Evolutionary conservation across 2,329 filamentous ascomycete species (phyloP).

Genomic region (Exophiala lecanii-corni): DNA sequence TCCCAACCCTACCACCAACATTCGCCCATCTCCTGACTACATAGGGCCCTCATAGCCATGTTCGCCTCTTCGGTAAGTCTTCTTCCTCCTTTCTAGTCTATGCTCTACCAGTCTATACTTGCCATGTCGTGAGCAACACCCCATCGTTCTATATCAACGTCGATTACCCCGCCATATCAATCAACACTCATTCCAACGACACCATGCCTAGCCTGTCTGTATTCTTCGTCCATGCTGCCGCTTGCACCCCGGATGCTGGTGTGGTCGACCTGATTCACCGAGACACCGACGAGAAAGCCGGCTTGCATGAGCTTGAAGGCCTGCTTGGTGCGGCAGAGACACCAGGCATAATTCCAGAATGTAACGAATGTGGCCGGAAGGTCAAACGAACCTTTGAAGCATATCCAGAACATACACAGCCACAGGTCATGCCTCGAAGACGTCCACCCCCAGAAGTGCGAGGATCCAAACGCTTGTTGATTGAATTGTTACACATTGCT

Average conservation of each 20-base stretch:
- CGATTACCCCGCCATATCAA: slow-evolving; percentile 16
- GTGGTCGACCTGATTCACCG: slow-evolving; percentile 20
- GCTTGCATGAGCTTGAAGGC: slow-evolving; percentile 14
- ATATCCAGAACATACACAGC: slow-evolving; percentile 16
- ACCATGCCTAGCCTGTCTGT: slow-evolving; percentile 21
- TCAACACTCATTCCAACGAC: background rate
- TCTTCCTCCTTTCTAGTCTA: slow-evolving; percentile 9
- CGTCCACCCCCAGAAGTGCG: slow-evolving; percentile 11
- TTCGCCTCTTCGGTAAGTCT: slow-evolving; percentile 24
- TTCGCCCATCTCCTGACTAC: slow-evolving; percentile 11
- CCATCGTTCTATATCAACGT: slow-evolving; percentile 1
- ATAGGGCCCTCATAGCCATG: slow-evolving; percentile 21
- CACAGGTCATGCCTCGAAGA: slow-evolving; percentile 10
- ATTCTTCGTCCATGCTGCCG: slow-evolving; percentile 19
- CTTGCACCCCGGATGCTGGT: slow-evolving; percentile 24
- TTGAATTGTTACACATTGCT: slow-evolving; percentile 21
- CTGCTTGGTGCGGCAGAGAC: slow-evolving; percentile 10
- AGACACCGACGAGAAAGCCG: slow-evolving; percentile 4
- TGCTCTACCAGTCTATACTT: slow-evolving; percentile 4
- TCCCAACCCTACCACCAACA: background rate
- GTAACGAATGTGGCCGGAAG: slow-evolving; percentile 21
- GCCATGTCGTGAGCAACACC: slow-evolving; percentile 13
- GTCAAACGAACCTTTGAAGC: slow-evolving; percentile 22
- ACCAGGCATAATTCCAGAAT: slow-evolving; percentile 4
- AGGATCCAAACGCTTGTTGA: slow-evolving; percentile 20